Evolutionary conservation across 2,329 filamentous ascomycete genomes (phyloP).

Genomic region (Xylaria sp.): DNA sequence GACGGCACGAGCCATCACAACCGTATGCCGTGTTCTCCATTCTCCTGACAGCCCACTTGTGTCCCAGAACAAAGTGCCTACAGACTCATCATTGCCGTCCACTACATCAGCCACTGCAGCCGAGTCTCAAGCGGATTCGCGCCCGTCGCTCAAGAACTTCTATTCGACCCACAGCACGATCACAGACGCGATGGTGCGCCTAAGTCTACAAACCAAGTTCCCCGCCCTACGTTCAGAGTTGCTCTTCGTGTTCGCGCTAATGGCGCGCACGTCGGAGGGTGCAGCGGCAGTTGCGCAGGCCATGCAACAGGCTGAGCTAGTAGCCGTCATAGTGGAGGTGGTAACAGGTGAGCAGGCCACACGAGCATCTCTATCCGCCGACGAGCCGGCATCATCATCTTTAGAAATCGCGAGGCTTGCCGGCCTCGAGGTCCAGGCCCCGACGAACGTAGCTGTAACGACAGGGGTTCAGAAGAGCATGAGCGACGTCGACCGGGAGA

Average conservation of each 20-base stretch:
- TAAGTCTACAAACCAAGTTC: constrained; percentile 68
- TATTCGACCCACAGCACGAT: constrained; percentile 58
- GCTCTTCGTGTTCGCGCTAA: constrained; percentile 71
- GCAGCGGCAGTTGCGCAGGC: constrained; percentile 57
- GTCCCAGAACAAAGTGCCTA: background rate
- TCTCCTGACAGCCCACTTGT: constrained; percentile 40
- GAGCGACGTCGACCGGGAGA: constrained; percentile 67
- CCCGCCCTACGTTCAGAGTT: constrained; percentile 68
- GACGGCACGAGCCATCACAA: constrained; percentile 63
- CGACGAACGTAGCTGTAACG: constrained; percentile 55
- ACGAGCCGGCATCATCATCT: background rate
- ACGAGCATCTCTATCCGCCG: too few relatives aligned
- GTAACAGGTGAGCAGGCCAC: constrained; percentile 57
- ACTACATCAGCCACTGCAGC: background rate
- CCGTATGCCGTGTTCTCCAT: constrained; percentile 66
- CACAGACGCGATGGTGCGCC: constrained; percentile 57
- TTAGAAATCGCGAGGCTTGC: background rate
- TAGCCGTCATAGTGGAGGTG: constrained; percentile 57
- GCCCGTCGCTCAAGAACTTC: constrained; percentile 48
- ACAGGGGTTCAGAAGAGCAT: constrained; percentile 45
- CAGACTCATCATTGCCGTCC: constrained; percentile 35
- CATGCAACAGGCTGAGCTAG: constrained; percentile 56
- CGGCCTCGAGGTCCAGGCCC: constrained; percentile 56
- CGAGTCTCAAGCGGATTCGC: background rate
- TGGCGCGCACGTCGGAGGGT: constrained; percentile 63